These are phyloP conservation scores for Biancaea sappan DNA, from an alignment of 306 rosid species.

Conservation along the genomic window DNA sequence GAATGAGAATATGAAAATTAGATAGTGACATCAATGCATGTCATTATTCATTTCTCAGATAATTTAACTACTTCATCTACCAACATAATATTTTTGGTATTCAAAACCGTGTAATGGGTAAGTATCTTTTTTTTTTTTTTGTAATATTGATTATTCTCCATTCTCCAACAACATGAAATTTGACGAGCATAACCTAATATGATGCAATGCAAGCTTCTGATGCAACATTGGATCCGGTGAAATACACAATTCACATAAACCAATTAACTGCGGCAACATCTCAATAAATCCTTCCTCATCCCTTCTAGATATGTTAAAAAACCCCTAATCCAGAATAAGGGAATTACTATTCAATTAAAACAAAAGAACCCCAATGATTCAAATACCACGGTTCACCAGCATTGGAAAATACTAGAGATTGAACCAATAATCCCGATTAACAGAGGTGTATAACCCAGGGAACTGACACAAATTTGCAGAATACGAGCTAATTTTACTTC, in stretches of 20 bases:
- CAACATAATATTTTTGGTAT: background rate
- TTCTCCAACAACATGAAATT: constrained; percentile 6
- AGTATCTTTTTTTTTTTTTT: background rate
- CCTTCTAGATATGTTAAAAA: background rate
- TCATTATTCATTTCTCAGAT: constrained; percentile 13
- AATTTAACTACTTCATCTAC: background rate
- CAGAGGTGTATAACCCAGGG: background rate
- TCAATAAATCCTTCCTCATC: constrained; percentile 3
- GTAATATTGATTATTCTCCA: background rate
- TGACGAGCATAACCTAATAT: constrained; percentile 19
- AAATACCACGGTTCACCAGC: background rate
- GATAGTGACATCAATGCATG: constrained; percentile 2
- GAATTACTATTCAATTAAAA: background rate
- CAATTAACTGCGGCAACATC: constrained; percentile 5
- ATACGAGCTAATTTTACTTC: background rate
- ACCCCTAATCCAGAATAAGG: background rate
- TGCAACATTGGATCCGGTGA: background rate
- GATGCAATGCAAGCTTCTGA: background rate
- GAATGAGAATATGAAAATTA: constrained; percentile 18
- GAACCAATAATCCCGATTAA: constrained; percentile 1
- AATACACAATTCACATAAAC: constrained; percentile 4
- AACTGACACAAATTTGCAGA: background rate
- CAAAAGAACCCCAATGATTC: background rate
- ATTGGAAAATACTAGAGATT: background rate
- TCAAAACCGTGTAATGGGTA: constrained; percentile 2